These are phyloP conservation scores for Lactifluus subvellereus DNA, from an alignment of 768 basidiomycete species.

Conservation along the genomic window DNA sequence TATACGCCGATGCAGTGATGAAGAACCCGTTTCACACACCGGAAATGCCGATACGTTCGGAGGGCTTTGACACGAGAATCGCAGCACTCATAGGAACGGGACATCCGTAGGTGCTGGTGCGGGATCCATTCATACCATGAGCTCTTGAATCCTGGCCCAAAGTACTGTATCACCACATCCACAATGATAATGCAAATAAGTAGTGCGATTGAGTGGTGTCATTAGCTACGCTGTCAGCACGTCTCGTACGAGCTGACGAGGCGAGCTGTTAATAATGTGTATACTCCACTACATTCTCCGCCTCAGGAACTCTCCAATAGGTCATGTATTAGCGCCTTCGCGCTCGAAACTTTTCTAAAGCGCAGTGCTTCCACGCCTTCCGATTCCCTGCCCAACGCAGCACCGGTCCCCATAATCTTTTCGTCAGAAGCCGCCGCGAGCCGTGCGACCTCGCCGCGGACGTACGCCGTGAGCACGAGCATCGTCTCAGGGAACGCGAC, in stretches of 20 bases:
- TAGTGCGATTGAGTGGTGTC: conserved; percentile 11
- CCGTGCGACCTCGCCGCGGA: conserved; percentile 18
- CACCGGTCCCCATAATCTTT: conserved; percentile 7
- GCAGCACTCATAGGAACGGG: conserved; percentile 41
- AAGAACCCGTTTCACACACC: conserved; percentile 99
- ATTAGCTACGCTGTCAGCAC: not conserved
- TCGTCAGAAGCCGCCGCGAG: conserved; percentile 19
- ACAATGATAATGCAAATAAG: not conserved
- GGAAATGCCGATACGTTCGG: conserved; percentile 97
- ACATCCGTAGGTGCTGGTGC: conserved; percentile 3
- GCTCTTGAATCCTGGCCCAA: not conserved
- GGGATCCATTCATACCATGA: not conserved
- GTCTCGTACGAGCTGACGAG: not conserved
- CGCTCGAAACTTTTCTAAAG: conserved; percentile 14
- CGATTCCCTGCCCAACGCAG: conserved; percentile 14
- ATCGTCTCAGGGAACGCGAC: conserved; percentile 71
- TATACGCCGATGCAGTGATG: conserved; percentile 93
- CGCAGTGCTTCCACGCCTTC: conserved; percentile 15
- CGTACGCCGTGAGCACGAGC: conserved; percentile 49
- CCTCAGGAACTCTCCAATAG: conserved; percentile 3
- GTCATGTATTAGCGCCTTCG: conserved; percentile 1
- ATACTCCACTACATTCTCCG: not conserved
- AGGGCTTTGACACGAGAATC: conserved; percentile 77
- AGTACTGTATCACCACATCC: not conserved
- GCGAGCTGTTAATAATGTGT: not conserved